Evolutionary conservation across 2,329 filamentous ascomycete genomes (phyloP).

Genomic region (Aspergillus hortae): DNA sequence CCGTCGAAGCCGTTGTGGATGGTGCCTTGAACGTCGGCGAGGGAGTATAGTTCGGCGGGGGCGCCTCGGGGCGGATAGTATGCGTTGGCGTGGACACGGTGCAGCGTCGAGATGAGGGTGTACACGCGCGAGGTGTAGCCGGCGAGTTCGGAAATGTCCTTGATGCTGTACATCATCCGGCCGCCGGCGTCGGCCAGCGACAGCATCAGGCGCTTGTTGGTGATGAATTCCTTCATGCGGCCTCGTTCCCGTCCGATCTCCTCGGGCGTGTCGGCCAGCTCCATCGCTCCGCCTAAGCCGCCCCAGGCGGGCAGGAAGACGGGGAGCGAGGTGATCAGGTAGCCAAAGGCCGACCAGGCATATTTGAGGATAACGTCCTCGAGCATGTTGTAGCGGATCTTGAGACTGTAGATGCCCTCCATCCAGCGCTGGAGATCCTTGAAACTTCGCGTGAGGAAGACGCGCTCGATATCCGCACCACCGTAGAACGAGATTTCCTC

Average conservation of each 20-base stretch:
- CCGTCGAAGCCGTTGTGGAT: constrained; percentile 94
- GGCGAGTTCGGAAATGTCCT: constrained; percentile 91
- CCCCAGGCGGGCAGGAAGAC: constrained; percentile 95
- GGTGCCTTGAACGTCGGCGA: constrained; percentile 89
- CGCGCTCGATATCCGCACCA: constrained; percentile 90
- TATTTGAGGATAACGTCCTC: constrained; percentile 99
- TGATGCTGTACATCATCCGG: constrained; percentile 99
- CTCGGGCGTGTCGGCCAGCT: constrained; percentile 50
- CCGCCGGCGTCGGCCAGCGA: constrained; percentile 94
- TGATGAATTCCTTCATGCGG: constrained; percentile 98
- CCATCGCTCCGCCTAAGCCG: constrained; percentile 69
- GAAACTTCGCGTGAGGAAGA: constrained; percentile 88
- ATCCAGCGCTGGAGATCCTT: constrained; percentile 92
- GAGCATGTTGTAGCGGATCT: constrained; percentile 97
- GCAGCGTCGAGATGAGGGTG: constrained; percentile 88
- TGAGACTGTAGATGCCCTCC: constrained; percentile 96
- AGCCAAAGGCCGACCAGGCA: constrained; percentile 97
- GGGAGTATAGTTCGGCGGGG: constrained; percentile 76
- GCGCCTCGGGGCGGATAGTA: constrained; percentile 68
- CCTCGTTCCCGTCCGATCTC: constrained; percentile 61
- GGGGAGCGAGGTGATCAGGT: constrained; percentile 85
- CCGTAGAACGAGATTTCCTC: constrained; percentile 98
- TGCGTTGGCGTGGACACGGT: constrained; percentile 85
- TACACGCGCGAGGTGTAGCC: constrained; percentile 96
- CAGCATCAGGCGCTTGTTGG: constrained; percentile 97